Evolutionary conservation across 2,329 filamentous ascomycete genomes (phyloP).

Genomic region (Aureobasidium zeae): DNA sequence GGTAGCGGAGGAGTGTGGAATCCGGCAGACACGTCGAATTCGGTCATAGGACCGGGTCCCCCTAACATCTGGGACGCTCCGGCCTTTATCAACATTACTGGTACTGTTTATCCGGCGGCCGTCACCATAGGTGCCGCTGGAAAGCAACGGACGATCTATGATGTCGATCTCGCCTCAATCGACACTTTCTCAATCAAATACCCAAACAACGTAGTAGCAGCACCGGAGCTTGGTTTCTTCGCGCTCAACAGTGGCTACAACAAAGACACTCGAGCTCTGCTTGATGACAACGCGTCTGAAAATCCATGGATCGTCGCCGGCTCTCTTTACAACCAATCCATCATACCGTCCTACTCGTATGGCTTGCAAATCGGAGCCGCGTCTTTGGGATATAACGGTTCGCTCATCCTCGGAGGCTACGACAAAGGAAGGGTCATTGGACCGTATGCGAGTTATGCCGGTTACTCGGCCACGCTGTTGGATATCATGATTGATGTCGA

Average conservation of each 20-base stretch:
- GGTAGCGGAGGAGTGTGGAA: neutral
- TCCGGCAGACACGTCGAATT: neutral
- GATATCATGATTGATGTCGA: conserved; percentile 21
- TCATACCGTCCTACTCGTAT: conserved; percentile 25
- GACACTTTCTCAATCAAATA: neutral
- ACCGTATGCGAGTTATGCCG: conserved; percentile 21
- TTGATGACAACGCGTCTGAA: neutral
- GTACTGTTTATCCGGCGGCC: neutral
- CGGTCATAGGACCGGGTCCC: neutral
- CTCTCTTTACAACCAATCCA: conserved; percentile 16
- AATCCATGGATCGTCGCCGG: conserved; percentile 6
- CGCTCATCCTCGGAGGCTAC: conserved; percentile 30
- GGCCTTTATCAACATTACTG: neutral
- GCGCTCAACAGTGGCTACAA: conserved; percentile 4
- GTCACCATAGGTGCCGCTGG: neutral
- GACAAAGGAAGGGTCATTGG: conserved; percentile 28
- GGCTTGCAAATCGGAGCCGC: conserved; percentile 30
- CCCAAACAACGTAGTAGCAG: conserved; percentile 2
- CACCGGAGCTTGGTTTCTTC: conserved; percentile 13
- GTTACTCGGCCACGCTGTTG: conserved; percentile 8
- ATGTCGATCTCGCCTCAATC: neutral
- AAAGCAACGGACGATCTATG: neutral
- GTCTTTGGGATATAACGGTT: conserved; percentile 23
- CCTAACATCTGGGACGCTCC: neutral
- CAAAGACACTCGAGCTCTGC: neutral